Percentiles rank a stretch among this genome's conserved stretches.
Evolutionary conservation across 1,139 yeast species (phyloP).

Genomic region (Oligophagozyma castellii): DNA sequence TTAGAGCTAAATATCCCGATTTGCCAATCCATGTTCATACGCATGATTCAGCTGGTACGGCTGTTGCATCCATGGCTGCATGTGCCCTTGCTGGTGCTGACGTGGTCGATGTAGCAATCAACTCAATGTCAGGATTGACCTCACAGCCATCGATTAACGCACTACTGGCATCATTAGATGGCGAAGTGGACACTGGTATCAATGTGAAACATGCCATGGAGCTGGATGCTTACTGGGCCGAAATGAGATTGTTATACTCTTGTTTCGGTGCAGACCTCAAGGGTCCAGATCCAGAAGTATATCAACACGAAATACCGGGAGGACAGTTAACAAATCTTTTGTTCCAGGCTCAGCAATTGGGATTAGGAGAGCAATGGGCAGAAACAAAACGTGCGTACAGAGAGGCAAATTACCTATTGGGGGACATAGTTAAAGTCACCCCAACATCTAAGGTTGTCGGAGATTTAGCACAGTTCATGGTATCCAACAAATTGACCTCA

Average conservation of each 20-base stretch:
- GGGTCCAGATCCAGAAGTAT: conserved; percentile 99
- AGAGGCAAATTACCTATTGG: conserved; percentile 77
- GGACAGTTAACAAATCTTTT: conserved; percentile 94
- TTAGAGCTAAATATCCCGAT: conserved; percentile 79
- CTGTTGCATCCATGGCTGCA: conserved; percentile 92
- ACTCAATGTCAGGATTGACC: conserved; percentile 96
- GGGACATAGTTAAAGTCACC: conserved; percentile 95
- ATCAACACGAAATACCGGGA: conserved; percentile 97
- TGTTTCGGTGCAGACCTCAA: conserved; percentile 97
- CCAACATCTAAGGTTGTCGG: conserved; percentile 99
- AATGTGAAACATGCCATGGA: conserved; percentile 57
- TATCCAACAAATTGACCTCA: conserved; percentile 72
- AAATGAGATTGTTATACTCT: conserved; percentile 90
- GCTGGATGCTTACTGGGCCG: conserved; percentile 93
- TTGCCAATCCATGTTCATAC: conserved; percentile 97
- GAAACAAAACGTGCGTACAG: conserved; percentile 90
- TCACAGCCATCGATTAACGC: conserved; percentile 97
- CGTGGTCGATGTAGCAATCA: conserved; percentile 93
- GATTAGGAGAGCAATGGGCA: conserved; percentile 90
- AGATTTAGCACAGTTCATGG: conserved; percentile 98
- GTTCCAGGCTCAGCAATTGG: conserved; percentile 98
- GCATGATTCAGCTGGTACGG: conserved; percentile 99
- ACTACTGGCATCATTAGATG: conserved; percentile 80
- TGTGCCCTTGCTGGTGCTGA: conserved; percentile 96
- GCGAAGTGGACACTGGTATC: conserved; percentile 67